These are phyloP conservation scores for Medicago truncatula DNA, from an alignment of 306 rosid species.

Conservation along the genomic window DNA sequence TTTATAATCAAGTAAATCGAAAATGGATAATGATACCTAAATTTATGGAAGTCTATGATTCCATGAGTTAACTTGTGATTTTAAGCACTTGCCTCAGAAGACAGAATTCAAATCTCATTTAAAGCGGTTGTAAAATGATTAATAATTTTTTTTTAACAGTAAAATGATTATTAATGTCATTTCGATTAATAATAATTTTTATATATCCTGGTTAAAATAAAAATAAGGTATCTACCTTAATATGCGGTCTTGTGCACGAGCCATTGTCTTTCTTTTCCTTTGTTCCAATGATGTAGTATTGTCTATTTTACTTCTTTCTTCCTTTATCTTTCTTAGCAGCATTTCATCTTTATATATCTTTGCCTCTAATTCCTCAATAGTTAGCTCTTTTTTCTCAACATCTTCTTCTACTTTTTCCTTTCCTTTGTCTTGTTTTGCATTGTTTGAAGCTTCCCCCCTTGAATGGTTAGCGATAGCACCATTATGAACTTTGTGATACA, in stretches of 20 bases:
- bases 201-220: too few relatives aligned
- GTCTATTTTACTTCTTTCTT: neutral
- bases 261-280: conserved; percentile 61
- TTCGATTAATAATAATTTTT: too few relatives aligned
- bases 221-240: conserved; percentile 33
- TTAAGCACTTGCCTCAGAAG: too few relatives aligned
- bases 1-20: too few relatives aligned
- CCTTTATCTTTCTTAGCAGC: conserved; percentile 25
- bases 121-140: too few relatives aligned
- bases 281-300: neutral
- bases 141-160: too few relatives aligned
- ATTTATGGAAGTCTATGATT: too few relatives aligned
- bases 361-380: conserved; percentile 27
- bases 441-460: neutral
- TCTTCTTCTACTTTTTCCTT: neutral
- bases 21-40: too few relatives aligned
- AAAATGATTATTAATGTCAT: too few relatives aligned
- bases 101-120: too few relatives aligned
- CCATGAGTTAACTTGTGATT: too few relatives aligned
- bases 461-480: neutral
- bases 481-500: neutral
- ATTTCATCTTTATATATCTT: conserved; percentile 28
- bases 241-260: conserved; percentile 68
- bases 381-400: neutral
- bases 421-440: neutral